Base-by-base conservation (phyloP, 1,139 yeast species). In the Blastobotrys capitulatus region DNA sequence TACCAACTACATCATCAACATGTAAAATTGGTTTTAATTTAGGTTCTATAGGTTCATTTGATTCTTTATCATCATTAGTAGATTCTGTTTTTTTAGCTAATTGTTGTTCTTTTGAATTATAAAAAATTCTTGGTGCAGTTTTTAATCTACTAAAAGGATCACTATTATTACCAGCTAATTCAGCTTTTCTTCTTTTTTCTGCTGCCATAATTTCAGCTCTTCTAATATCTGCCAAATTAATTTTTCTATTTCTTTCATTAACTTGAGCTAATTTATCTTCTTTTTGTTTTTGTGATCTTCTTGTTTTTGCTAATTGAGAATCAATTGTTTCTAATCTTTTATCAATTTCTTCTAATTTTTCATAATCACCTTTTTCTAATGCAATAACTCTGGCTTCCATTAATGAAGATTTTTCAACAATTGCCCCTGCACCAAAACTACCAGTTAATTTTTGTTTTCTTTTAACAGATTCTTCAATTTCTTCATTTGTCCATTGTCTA, bases 61-160 rank as follows among this genome's bases (percentile, higher is more conserved):
- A 50, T 19, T 50, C 54, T 22, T 52, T 49, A 51, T 38, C 57
- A 56, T 58, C 57, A 15, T 60, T 67, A 43, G 67, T 67, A 34
- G 71, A 70, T 50, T 71, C 70, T 37, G 26, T 7, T 10, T 18
- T 22, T 16, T 2, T 5, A 16, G 27, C 29, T 44, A 70, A 67
- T 45, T 65, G 71, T 32, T 67, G 13, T 7, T 9, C 9, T 26
- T 26, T n/a, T 4, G 64, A 52, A 54, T 77, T 75, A 56, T 90
- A 89, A 67, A 88, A 90, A 54, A 88, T 82, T 62, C 86, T 79
- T 0, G 97, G 86, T 53, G 81, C 83, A 0, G 97, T 90, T 65
- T 88, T 84, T 62, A 92, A 77, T 65, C 97, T 79, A 55, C 88
- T 82, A 67, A 92, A 92, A 32, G 98, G 97, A 70, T 92, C 95